A percentile compares a stretch with the other conserved stretches of the same genome.
phyloP scores from a whole-genome alignment of 441 rosid genomes.

The Manihot esculenta region DNA sequence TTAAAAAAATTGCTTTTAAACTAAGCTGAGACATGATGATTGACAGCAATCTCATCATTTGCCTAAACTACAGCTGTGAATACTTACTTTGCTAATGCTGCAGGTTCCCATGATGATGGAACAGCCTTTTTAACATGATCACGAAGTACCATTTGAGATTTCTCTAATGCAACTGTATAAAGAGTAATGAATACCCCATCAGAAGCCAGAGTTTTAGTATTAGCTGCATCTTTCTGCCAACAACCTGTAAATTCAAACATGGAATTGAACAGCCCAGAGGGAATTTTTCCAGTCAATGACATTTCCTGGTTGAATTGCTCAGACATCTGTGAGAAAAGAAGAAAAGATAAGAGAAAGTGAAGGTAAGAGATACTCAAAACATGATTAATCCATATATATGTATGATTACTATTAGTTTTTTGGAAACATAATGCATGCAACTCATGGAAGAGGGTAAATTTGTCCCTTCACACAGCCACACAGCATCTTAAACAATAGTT shows the following conservation, averaged over 20 bases:
- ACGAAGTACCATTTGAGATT: conserved; percentile 71
- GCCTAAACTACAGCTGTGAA: conserved; percentile 8
- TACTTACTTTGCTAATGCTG: conserved; percentile 83
- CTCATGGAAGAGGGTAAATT: not conserved
- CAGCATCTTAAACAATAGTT: not conserved
- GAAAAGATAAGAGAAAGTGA: conserved; percentile 7
- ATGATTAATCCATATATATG: not conserved
- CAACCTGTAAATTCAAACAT: conserved; percentile 86
- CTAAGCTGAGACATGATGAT: conserved; percentile 4
- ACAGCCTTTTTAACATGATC: conserved; percentile 84
- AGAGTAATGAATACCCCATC: conserved; percentile 91
- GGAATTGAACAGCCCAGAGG: conserved; percentile 85
- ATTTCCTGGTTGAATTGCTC: conserved; percentile 96
- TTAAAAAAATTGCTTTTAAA: not conserved
- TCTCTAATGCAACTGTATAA: conserved; percentile 80
- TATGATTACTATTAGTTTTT: not conserved
- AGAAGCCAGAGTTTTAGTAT: conserved; percentile 84
- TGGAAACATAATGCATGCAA: not conserved
- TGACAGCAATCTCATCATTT: conserved; percentile 1
- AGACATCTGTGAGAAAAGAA: conserved; percentile 63
- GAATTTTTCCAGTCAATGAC: conserved; percentile 88
- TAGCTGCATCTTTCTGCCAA: conserved; percentile 96
- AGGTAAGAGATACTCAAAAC: conserved; percentile 9
- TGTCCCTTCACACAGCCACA: not conserved
- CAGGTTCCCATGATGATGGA: conserved; percentile 93